phyloP scores from a whole-genome alignment of 2,329 filamentous ascomycete species.

The Torrubiella hemipterigena region DNA sequence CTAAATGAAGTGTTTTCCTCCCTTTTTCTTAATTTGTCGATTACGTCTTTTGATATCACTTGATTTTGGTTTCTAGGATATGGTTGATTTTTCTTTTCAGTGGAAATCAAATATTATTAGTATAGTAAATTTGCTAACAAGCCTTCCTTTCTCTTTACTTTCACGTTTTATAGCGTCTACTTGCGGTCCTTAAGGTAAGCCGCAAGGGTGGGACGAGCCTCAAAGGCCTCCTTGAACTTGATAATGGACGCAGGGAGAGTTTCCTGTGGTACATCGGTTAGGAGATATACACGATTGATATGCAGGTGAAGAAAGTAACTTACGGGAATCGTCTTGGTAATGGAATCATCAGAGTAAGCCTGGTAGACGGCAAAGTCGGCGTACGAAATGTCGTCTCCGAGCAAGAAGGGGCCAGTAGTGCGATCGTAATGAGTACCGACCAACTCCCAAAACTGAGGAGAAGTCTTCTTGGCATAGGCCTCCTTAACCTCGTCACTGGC shows the following conservation, averaged over 20 bases:
- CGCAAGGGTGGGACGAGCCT: constrained; percentile 1
- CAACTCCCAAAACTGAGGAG: constrained; percentile 17
- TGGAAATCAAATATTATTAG: no score
- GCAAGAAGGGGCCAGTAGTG: constrained; percentile 19
- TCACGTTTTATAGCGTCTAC: neutral
- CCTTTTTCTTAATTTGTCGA: no score
- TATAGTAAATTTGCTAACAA: no score
- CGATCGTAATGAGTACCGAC: constrained; percentile 18
- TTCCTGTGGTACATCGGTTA: neutral
- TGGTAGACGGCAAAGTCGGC: constrained; percentile 26
- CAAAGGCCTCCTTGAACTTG: constrained; percentile 2
- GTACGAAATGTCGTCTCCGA: constrained; percentile 23
- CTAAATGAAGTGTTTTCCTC: no score
- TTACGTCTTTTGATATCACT: no score
- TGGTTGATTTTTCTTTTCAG: no score
- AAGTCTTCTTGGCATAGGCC: constrained; percentile 17
- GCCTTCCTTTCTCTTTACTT: no score
- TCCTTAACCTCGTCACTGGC: constrained; percentile 6
- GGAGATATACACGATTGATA: neutral
- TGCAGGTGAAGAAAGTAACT: constrained; percentile 11
- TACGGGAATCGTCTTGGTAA: constrained; percentile 19
- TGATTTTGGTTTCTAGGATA: no score
- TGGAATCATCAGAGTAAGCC: constrained; percentile 23
- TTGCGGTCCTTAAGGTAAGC: neutral
- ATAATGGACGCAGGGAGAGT: neutral